phyloP scores from a whole-genome alignment of 805 yeast species.

The Kuraishia ogatae region DNA sequence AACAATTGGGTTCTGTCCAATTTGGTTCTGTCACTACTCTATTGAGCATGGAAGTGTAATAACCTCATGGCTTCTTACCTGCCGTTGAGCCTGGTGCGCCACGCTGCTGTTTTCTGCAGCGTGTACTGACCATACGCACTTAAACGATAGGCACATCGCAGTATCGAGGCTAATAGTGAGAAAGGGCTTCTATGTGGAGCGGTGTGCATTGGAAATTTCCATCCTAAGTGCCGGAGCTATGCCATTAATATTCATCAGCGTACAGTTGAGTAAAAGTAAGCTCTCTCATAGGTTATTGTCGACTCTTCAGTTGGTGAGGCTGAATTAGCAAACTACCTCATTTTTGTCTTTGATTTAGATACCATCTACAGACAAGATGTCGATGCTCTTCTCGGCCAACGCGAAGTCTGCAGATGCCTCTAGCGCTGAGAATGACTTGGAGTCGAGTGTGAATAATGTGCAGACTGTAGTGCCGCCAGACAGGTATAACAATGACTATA shows the following conservation, averaged over 20 bases:
- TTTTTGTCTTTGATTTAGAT: neutral
- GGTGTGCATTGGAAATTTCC: neutral
- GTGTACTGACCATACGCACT: neutral
- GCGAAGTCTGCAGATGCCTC: neutral
- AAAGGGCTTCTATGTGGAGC: neutral
- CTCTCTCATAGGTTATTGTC: too few species aligned
- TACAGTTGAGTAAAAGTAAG: too few species aligned
- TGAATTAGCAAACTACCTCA: neutral
- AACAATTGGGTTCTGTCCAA: too few species aligned
- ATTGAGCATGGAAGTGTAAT: too few species aligned
- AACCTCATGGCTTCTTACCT: too few species aligned
- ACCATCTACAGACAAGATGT: neutral
- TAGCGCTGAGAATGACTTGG: neutral
- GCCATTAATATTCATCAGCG: too few species aligned
- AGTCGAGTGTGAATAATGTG: neutral
- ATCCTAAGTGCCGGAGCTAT: neutral
- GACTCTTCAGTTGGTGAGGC: too few species aligned
- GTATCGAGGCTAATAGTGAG: neutral
- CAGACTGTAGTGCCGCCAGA: slow-evolving; percentile 1
- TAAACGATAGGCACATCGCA: neutral
- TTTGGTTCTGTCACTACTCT: too few species aligned
- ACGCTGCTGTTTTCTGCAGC: too few species aligned
- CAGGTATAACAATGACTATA: neutral
- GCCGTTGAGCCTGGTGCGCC: too few species aligned
- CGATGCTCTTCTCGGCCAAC: neutral